Conservation (phyloP, 2,329 filamentous ascomycete genomes). For the Trichoderma gracile region DNA sequence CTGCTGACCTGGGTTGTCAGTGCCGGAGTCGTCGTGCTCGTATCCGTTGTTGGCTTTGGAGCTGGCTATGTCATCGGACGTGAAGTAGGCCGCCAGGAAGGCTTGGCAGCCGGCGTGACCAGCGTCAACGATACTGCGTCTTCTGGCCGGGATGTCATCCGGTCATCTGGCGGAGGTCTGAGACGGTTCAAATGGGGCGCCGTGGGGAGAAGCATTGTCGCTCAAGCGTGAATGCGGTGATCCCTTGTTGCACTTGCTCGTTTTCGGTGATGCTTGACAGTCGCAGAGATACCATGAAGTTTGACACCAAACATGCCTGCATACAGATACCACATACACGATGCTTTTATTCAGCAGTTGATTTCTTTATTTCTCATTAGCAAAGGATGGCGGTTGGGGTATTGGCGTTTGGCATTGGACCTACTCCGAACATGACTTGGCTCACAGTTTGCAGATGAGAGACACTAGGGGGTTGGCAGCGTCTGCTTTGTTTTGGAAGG, state of each 20-base stretch:
- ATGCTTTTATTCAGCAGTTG: slow-evolving; percentile 14
- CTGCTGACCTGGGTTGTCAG: slow-evolving; percentile 65
- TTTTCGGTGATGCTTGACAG: slow-evolving; percentile 11
- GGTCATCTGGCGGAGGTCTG: slow-evolving; percentile 53
- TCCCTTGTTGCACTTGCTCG: not conserved
- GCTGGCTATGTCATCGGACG: slow-evolving; percentile 68
- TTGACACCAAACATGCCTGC: slow-evolving; percentile 7
- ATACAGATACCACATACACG: slow-evolving; percentile 26
- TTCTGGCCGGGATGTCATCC: slow-evolving; percentile 56
- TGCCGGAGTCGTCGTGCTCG: slow-evolving; percentile 66
- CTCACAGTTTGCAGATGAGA: slow-evolving; percentile 25
- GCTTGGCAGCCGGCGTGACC: slow-evolving; percentile 45
- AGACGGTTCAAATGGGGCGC: slow-evolving; percentile 57
- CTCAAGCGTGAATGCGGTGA: slow-evolving; percentile 35
- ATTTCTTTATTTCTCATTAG: slow-evolving; percentile 1
- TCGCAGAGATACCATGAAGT: slow-evolving; percentile 11
- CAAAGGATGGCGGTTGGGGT: not conserved
- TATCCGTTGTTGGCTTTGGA: slow-evolving; percentile 68
- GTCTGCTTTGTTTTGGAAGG: slow-evolving; percentile 10
- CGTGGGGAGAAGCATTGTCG: slow-evolving; percentile 53
- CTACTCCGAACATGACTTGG: slow-evolving; percentile 5
- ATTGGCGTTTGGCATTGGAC: slow-evolving; percentile 24
- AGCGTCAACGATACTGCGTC: slow-evolving; percentile 49
- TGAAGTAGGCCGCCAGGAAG: slow-evolving; percentile 64
- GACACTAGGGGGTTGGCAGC: slow-evolving; percentile 15